Evolutionary conservation across 306 rosid species (phyloP), one percentile per base, ranked within the genome.

Genomic region (Corylus heterophylla): DNA sequence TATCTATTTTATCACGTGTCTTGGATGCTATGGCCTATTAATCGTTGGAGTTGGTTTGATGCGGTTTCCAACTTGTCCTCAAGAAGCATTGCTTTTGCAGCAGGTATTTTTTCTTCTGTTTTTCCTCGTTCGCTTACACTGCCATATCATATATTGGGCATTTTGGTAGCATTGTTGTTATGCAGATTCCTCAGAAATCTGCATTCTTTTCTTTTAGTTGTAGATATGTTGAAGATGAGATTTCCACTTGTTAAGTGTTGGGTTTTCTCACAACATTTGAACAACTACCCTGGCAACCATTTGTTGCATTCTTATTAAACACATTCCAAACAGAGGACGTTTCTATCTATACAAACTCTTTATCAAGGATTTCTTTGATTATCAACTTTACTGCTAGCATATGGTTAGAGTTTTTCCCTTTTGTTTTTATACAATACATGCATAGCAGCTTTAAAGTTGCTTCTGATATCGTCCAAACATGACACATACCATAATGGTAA

Each of bases 11-110:
- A 27, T 86, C 20, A 81, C 83, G 25, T 81, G 86, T 22, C 86
- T 88, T 13, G 91, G 91, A 74, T 88, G 91, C 83, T 88, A 88
- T 77, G 91, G 88, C 49, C 81, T 86, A 13, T 72, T 88, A 59
- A 86, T 86, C 89, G 88, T 88, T 47, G 89, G 91, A 73, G 69
- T 88, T 54, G 91, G 91, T 79, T 71, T 88, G 39, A 72, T 88
- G 76, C 72, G 68, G 58, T 88, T 88, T 77, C 91, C 91, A 22
- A 88, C 89, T 71, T 88, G 91, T 75, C 91, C 88, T 56, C 74
- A 69, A 48, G 89, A 88, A 83, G 86, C 89, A 25, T 10, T 74
- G 55, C 73, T 88, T 70, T 55, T 86, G 69, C 85, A 83, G 75
- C 47, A 85, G 89, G 89, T 86, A 74, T 22, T 16, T 54, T 17